Evolutionary conservation across 208 protist genomes (phyloP), one percentile per base, ranked within the genome.

Genomic region (Crithidia mellificae): DNA sequence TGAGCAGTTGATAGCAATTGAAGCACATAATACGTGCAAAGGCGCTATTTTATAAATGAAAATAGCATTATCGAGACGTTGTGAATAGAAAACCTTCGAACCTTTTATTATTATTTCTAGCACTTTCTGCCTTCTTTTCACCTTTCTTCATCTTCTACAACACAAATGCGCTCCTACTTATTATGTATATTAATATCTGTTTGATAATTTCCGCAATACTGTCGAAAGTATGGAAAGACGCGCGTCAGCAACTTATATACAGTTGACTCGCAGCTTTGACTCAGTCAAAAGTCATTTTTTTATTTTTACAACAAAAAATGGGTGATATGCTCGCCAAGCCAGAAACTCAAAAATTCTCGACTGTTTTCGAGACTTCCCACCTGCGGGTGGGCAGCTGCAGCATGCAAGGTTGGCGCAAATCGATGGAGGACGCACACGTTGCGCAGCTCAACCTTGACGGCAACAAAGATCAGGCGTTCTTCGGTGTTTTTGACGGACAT

Each of bases 351-450:
- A 97, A 97, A 68, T 88, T 93, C 52, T 94, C 94, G 22, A 93
- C 87, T 17, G 83, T 87, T 11, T 93, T 94, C 67, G 83, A 96
- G 64, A 97, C 91, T 6, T 83, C 79, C 11, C 85, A 92, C 68
- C 57, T 94, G 7, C 77, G 78, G 58, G 89, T 95, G 8, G 94
- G 87, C 6, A 91, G 87, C 62, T 96, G 90, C 73, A 88, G 83
- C 34, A 97, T 97, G 94, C 94, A 97, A 53, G 94, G 92, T 2
- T 97, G 90, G 88, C 56, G 94, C 8, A 88, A 93, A 43, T 81
- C 84, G 2, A 97, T 97, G 94, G 91, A 97, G 74, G 94, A 97
- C 68, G 86, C 88, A 6, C 92, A 97, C 68, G 83, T 95, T 25
- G 85, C 81, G 5, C 84, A 93, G 51, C 58, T 95, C 14, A 93